Conservation (phyloP, 108 stramenopile genomes). For the Nitzschia putrida region DNA sequence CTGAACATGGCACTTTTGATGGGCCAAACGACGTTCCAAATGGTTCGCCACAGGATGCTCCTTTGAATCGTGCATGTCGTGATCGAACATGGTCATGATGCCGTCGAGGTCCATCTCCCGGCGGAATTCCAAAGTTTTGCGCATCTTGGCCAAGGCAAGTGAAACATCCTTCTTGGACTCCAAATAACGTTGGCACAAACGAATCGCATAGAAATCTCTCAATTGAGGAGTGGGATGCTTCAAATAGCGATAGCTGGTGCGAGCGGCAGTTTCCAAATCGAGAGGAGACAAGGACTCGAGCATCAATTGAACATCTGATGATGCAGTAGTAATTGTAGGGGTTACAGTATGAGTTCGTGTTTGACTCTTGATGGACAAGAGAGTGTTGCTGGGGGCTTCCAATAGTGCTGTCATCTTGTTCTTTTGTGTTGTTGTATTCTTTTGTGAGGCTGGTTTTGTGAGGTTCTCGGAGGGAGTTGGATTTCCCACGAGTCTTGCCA, state of each 20-base stretch:
- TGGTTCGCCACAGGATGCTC: background rate
- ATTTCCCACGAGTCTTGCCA: too few species aligned
- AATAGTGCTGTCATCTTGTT: too few species aligned
- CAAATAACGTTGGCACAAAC: constrained; percentile 22
- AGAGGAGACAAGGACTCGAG: background rate
- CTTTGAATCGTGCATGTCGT: background rate
- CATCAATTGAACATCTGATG: too few species aligned
- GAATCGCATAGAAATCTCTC: constrained; percentile 14
- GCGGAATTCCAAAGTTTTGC: constrained; percentile 34
- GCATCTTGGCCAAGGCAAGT: constrained; percentile 19
- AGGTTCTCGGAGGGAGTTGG: too few species aligned
- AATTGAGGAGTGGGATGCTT: constrained; percentile 1
- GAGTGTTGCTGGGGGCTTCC: too few species aligned
- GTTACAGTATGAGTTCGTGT: too few species aligned
- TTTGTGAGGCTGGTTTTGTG: too few species aligned
- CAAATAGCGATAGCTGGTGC: constrained; percentile 35
- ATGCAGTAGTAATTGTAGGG: too few species aligned
- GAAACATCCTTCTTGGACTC: constrained; percentile 30
- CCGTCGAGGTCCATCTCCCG: constrained; percentile 20
- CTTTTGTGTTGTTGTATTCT: too few species aligned
- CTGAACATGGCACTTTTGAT: constrained; percentile 37
- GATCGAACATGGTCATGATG: constrained; percentile 29
- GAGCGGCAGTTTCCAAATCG: constrained; percentile 43
- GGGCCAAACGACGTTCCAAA: constrained; percentile 20
- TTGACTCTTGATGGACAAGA: too few species aligned